phyloP scores from a whole-genome alignment of 768 basidiomycete genomes.

The Leccinum olivaceopallidum region DNA sequence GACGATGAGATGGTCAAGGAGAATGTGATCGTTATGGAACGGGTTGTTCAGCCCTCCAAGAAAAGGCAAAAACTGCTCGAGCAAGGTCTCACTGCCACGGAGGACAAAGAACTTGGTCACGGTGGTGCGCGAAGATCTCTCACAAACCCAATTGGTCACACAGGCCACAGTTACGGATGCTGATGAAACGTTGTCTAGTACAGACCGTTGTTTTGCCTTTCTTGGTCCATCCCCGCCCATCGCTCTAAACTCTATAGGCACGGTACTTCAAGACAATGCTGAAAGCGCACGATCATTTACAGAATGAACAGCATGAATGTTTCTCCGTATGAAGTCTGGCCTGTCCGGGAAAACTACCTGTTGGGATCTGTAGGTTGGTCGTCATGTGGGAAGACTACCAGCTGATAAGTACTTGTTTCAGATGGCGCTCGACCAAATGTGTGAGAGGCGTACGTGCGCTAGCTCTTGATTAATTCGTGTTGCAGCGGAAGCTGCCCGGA shows the following conservation, averaged over 20 bases:
- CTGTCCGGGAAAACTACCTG: conserved; percentile 64
- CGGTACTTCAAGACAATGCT: conserved; percentile 87
- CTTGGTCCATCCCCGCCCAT: too few species aligned
- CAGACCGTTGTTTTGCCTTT: too few species aligned
- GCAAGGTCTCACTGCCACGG: conserved; percentile 7
- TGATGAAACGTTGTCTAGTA: too few species aligned
- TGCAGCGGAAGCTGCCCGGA: too few species aligned
- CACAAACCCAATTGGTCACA: conserved; percentile 4
- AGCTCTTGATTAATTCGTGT: background rate
- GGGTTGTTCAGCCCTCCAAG: too few species aligned
- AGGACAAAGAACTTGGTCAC: conserved; percentile 1
- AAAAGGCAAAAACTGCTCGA: conserved; percentile 10
- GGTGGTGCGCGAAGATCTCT: conserved; percentile 8
- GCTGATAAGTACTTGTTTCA: too few species aligned
- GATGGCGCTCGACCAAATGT: too few species aligned
- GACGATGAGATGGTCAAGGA: too few species aligned
- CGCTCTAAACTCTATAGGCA: conserved; percentile 47
- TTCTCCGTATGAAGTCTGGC: conserved; percentile 56
- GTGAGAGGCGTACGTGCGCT: too few species aligned
- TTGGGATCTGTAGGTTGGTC: conserved; percentile 39
- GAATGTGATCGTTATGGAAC: too few species aligned
- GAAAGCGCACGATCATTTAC: conserved; percentile 66
- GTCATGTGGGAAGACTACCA: too few species aligned
- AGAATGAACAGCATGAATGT: conserved; percentile 70
- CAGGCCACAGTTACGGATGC: too few species aligned